Evolutionary conservation across 2,329 filamentous ascomycete genomes (phyloP).

Genomic region (Hypoxylon sp.): DNA sequence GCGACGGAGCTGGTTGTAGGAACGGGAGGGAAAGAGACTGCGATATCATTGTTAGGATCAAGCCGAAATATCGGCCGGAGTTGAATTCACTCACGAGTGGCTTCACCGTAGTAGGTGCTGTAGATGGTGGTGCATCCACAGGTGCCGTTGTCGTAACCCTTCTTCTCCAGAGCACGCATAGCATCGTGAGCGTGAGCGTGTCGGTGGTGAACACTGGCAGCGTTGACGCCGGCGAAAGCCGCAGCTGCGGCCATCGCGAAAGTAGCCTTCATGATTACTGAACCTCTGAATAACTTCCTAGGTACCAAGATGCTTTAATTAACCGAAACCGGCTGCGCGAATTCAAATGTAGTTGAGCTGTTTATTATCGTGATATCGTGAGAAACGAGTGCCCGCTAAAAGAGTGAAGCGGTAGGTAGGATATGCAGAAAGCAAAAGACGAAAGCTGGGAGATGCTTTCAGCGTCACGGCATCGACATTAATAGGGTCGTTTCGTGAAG

Average conservation of each 20-base stretch:
- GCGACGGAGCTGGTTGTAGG: too few species aligned
- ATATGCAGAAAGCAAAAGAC: constrained; percentile 58
- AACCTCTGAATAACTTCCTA: constrained; percentile 35
- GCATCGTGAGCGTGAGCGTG: constrained; percentile 68
- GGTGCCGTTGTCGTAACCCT: constrained; percentile 50
- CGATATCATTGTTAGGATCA: constrained; percentile 20
- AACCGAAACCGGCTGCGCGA: constrained; percentile 38
- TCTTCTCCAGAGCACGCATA: constrained; percentile 61
- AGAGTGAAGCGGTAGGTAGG: constrained; percentile 79
- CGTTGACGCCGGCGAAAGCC: constrained; percentile 65
- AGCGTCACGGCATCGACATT: constrained; percentile 63
- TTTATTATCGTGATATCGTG: constrained; percentile 45
- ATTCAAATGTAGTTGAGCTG: constrained; percentile 38
- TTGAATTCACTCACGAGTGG: constrained; percentile 69
- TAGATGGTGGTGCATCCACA: constrained; percentile 81
- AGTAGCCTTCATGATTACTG: constrained; percentile 76
- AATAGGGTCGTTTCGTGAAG: constrained; percentile 55
- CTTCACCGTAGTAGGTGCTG: constrained; percentile 72
- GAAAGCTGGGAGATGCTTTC: constrained; percentile 58
- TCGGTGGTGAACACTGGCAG: constrained; percentile 65
- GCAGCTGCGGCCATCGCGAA: constrained; percentile 71
- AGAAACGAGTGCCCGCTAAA: constrained; percentile 84
- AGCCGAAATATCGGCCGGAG: too few species aligned
- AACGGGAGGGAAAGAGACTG: constrained; percentile 52
- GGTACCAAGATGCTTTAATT: constrained; percentile 44